Percentiles rank a stretch among this genome's conserved stretches.
Conservation (phyloP, 108 stramenopile genomes). For the Schizochytrium sp. region DNA sequence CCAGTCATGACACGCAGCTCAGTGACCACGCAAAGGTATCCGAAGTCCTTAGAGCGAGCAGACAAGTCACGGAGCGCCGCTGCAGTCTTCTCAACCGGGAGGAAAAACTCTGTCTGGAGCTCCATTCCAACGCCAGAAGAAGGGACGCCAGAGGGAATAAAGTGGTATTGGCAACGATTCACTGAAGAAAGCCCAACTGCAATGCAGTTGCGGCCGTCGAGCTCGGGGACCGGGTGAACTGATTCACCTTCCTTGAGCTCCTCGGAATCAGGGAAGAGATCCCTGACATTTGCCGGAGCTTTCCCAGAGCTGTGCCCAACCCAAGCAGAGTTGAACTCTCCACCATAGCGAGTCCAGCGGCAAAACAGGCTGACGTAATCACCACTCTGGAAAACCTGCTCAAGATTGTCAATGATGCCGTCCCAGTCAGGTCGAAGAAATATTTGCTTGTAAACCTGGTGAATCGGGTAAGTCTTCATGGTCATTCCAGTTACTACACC, state of each 20-base stretch:
- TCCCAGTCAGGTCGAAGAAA: neutral
- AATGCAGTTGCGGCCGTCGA: conserved; percentile 20
- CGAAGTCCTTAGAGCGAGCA: neutral
- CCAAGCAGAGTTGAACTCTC: neutral
- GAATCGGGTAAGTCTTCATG: conserved; percentile 6
- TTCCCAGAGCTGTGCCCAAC: neutral
- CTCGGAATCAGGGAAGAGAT: neutral
- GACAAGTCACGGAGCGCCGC: neutral
- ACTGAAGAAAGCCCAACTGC: neutral
- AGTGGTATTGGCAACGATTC: conserved; percentile 7
- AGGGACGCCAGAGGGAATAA: neutral
- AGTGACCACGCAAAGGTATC: neutral
- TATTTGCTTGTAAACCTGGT: conserved; percentile 20
- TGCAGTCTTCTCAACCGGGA: neutral
- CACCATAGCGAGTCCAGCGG: neutral
- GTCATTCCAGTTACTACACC: neutral
- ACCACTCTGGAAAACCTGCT: neutral
- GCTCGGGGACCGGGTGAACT: neutral
- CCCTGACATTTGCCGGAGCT: neutral
- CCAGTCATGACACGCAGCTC: neutral
- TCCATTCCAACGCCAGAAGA: conserved; percentile 25
- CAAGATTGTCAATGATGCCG: neutral
- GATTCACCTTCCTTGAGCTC: neutral
- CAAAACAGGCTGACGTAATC: conserved; percentile 8
- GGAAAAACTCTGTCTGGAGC: conserved; percentile 1